Evolutionary conservation across 2,329 filamentous ascomycete genomes (phyloP), one percentile per base, ranked within the genome.

Genomic region (Paecilomyces niveus): DNA sequence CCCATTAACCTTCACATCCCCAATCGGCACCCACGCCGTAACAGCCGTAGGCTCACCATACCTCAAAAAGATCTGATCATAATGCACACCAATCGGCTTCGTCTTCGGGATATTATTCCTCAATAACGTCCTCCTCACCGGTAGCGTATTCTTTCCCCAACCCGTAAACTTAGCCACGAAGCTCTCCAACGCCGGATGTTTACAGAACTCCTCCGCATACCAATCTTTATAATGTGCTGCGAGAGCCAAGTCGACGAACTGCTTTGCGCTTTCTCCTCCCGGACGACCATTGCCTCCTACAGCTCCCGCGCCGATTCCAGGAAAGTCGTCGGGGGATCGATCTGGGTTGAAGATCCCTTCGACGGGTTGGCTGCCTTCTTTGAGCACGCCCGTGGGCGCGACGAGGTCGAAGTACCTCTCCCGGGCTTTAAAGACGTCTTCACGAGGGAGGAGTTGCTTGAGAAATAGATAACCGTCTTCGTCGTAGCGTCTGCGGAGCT

Each of bases 31-130:
- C 83, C 83, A 85, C 0, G 81, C 82, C 3, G 83, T 85, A 0
- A 85, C 70, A 31, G 76, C 78, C 0, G 81, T 83, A 1, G 80
- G 77, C 54, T 83, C 81, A 1, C 82, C 83, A 64, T 83, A 67
- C 1, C 82, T 68, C 54, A 85, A 67, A 63, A 85, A 85, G 22
- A 81, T 83, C 69, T 85, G 82, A 63, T 85, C 83, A 63, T 85
- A 85, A 60, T 85, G 83, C 2, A 85, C 83, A 0, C 83, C 82
- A 60, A 84, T 85, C 0, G 82, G 81, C 61, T 82, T 81, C 54
- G 81, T 83, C 0, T 77, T 77, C 0, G 83, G 83, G 0, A 80
- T 81, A 62, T 84, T 85, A 61, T 85, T 85, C 39, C 83, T 71
- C 56, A 85, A 67, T 10, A 85, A 66, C 1, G 81, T 83, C 32